phyloP scores from a whole-genome alignment of 306 rosid genomes.

The Ceratonia siliqua region DNA sequence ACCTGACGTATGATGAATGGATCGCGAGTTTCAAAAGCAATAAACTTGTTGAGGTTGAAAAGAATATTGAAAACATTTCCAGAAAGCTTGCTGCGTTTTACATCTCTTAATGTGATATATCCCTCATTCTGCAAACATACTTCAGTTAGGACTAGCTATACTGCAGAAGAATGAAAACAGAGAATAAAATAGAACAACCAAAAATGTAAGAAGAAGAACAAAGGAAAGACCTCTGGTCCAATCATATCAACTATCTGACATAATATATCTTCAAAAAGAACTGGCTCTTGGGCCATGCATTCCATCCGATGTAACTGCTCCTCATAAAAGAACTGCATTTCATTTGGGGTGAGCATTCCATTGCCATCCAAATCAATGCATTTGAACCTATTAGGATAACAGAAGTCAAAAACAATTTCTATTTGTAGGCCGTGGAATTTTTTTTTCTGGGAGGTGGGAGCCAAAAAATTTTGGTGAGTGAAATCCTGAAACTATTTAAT shows the following conservation, averaged over 20 bases:
- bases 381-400: slow-evolving; percentile 68
- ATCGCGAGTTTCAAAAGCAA: slow-evolving; percentile 96
- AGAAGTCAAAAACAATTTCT: neutral
- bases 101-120: slow-evolving; percentile 70
- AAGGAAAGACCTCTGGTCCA: slow-evolving; percentile 84
- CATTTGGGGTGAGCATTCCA: slow-evolving; percentile 87
- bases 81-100: slow-evolving; percentile 91
- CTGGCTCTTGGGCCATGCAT: slow-evolving; percentile 99
- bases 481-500: neutral
- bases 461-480: neutral
- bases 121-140: slow-evolving; percentile 71
- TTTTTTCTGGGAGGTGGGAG: neutral
- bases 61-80: slow-evolving; percentile 96
- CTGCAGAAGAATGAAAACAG: slow-evolving; percentile 28
- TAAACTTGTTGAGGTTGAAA: slow-evolving; percentile 97
- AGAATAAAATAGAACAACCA: neutral
- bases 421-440: neutral
- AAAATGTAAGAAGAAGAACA: slow-evolving; percentile 23
- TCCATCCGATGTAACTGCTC: slow-evolving; percentile 99
- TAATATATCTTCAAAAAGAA: slow-evolving; percentile 94
- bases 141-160: slow-evolving; percentile 29
- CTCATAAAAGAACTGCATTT: slow-evolving; percentile 95
- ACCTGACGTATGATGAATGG: slow-evolving; percentile 99
- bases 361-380: slow-evolving; percentile 99
- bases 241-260: slow-evolving; percentile 98